These are phyloP conservation scores for Termitomyces sp. DNA, from an alignment of 768 basidiomycete genomes.

Conservation along the genomic window DNA sequence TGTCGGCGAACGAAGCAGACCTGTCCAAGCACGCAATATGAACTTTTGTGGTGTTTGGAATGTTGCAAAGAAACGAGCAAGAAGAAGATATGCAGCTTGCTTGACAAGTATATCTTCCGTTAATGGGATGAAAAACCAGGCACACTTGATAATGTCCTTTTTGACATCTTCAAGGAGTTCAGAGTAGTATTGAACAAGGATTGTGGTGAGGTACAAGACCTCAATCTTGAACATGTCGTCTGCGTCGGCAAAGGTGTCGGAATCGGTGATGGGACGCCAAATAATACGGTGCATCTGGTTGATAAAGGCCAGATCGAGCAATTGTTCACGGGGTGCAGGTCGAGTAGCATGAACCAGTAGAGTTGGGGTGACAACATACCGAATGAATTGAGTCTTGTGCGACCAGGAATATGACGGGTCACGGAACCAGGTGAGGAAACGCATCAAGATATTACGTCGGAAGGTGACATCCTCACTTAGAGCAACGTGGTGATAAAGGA, in stretches of 20 bases:
- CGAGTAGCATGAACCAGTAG: constrained; percentile 71
- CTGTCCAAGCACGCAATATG: constrained; percentile 85
- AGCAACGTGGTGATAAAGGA: constrained; percentile 84
- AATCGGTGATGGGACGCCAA: constrained; percentile 74
- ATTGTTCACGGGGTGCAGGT: constrained; percentile 41
- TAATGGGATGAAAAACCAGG: constrained; percentile 77
- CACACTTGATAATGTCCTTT: constrained; percentile 91
- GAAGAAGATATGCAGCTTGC: constrained; percentile 85
- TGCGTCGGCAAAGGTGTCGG: constrained; percentile 41
- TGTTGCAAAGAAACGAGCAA: constrained; percentile 86
- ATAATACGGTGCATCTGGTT: constrained; percentile 63
- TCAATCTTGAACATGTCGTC: constrained; percentile 92
- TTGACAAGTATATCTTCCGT: constrained; percentile 88
- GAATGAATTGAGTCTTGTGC: constrained; percentile 77
- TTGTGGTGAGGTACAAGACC: constrained; percentile 81
- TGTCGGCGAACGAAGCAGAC: constrained; percentile 72
- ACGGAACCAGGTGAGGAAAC: constrained; percentile 84
- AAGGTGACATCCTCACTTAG: constrained; percentile 59
- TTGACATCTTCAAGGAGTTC: constrained; percentile 74
- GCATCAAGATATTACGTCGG: constrained; percentile 77
- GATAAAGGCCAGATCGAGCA: constrained; percentile 72
- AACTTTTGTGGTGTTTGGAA: constrained; percentile 91
- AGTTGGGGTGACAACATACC: constrained; percentile 83
- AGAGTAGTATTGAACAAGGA: constrained; percentile 81
- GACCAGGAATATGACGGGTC: constrained; percentile 54